These are phyloP conservation scores for Lentinus polychrous DNA, from an alignment of 1,284 basidiomycete species.

Conservation along the genomic window DNA sequence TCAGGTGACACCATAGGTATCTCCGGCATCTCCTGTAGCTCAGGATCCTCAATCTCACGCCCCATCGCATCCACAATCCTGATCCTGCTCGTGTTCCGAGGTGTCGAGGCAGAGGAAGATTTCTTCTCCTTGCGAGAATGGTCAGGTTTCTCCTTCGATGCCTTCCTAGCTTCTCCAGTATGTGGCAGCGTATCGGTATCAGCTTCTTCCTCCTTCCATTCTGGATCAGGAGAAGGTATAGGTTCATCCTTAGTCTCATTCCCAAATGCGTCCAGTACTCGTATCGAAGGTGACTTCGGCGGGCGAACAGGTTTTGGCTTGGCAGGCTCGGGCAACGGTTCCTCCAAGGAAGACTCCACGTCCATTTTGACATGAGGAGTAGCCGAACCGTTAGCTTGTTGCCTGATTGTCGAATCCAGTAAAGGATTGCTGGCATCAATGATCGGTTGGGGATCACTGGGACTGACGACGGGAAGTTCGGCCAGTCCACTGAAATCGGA, in stretches of 20 bases:
- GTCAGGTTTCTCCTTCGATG: slow-evolving; percentile 9
- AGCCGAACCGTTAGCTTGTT: slow-evolving; percentile 7
- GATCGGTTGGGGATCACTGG: slow-evolving; percentile 10
- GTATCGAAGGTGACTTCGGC: slow-evolving; percentile 37
- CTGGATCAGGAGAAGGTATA: neutral
- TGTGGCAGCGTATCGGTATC: too few species aligned
- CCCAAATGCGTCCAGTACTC: slow-evolving; percentile 55
- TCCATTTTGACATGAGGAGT: slow-evolving; percentile 3
- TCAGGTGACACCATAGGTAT: slow-evolving; percentile 2
- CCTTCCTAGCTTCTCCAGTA: slow-evolving; percentile 3
- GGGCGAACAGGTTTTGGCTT: neutral
- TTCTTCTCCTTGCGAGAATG: too few species aligned
- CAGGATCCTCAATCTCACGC: slow-evolving; percentile 40
- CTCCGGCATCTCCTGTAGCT: slow-evolving; percentile 18
- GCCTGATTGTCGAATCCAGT: neutral
- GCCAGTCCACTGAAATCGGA: slow-evolving; percentile 26
- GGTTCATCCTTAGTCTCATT: slow-evolving; percentile 27
- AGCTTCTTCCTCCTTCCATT: neutral
- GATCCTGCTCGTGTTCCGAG: slow-evolving; percentile 36
- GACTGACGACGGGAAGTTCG: slow-evolving; percentile 17
- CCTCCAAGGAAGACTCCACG: slow-evolving; percentile 10
- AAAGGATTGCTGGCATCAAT: slow-evolving; percentile 7
- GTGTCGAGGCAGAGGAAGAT: slow-evolving; percentile 19
- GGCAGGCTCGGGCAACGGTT: slow-evolving; percentile 14
- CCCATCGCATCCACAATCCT: slow-evolving; percentile 67